Evolutionary conservation across 2,329 filamentous ascomycete species (phyloP), one percentile per base, ranked within the genome.

Genomic region (Hypoxylon sp.): DNA sequence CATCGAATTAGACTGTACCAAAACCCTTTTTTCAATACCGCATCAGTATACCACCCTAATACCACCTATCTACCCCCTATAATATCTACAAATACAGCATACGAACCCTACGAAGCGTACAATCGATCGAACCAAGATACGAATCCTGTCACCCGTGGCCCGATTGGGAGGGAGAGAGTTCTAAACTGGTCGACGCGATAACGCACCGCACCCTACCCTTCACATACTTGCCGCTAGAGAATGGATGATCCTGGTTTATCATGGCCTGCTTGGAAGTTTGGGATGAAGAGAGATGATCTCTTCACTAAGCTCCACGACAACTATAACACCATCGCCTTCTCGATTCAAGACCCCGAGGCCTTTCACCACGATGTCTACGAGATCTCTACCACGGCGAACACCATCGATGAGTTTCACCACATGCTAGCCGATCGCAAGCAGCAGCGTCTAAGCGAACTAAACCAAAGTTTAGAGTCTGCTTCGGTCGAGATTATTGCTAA

Each of bases 241-340:
- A 84, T 84, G 81, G 80, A 83, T 69, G 80, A 83, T 47, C 75
- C 74, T 21, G 73, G 69, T 59, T 73, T 69, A 65, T 72, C 75
- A 61, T 84, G 81, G 81, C 81, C 81, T 31, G 76, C 78, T 62
- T 84, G 81, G 81, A 84, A 84, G 68, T 84, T 84, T 73, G 81
- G 80, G 64, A 77, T 84, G 76, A 82, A 80, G 74, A 76, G 76
- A 65, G 76, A 78, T 48, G 81, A 83, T 63, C 78, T 84, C 68
- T 78, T 78, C 65, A 79, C 77, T 43, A 80, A 76, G 42, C 76
- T 84, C 8, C 79, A 84, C 62, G 78, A 82, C 58, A 77, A 79
- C 65, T 84, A 83, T 71, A 84, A 84, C 69, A 84, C 81, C 36
- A 71, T 83, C 44, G 70, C 77, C 40, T 78, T 78, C 41, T 72